Base-by-base conservation (phyloP, 257 asterid species). In the Fraxinus excelsior region DNA sequence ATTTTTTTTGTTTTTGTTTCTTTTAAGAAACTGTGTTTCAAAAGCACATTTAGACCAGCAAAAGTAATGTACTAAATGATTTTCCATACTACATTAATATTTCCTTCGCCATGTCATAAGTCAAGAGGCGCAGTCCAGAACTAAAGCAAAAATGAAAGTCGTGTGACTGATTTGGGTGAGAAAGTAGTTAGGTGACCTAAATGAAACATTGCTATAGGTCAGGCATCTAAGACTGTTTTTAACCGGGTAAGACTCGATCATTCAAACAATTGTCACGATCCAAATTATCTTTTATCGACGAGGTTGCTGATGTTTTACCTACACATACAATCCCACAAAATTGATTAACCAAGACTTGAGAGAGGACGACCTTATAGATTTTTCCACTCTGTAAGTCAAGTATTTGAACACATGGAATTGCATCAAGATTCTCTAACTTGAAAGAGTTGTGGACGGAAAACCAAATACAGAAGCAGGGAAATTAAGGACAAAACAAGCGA, bases 351-450 rank as follows among this genome's bases (percentile, higher is more conserved):
- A 32, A 44, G 65, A 42, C 1, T 8, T 38, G 2, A 3, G 46
- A 18, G 28, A 38, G 18, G 29, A 72, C 10, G 60, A 53, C 38
- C 70, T 60, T n/a, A 53, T 37, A 67, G 67, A 74, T 53, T 29
- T 3, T 51, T 67, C 67, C 6, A 19, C 51, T 53, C 58, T 53
- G 18, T 21, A 56, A n/a, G 67, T 21, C 12, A 46, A 53, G 38
- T 3, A 60, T 35, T 37, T 58, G 49, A 8, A 23, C 16, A 0
- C 7, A 6, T 69, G 16, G 51, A 65, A 31, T 37, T 40, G 35
- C 71, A 78, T n/a, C 44, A 19, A 64, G 56, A 31, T 49, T 70
- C 70, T 25, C 38, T 58, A 56, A 53, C 73, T 68, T 51, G 70
- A 21, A 62, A 72, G 71, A 74, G 51, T 38, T 66, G 32, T 10